Percentiles rank a stretch among this genome's conserved stretches.
These are phyloP conservation scores for Albophoma yamanashiensis DNA, from an alignment of 2,329 filamentous ascomycete genomes.

Conservation along the genomic window DNA sequence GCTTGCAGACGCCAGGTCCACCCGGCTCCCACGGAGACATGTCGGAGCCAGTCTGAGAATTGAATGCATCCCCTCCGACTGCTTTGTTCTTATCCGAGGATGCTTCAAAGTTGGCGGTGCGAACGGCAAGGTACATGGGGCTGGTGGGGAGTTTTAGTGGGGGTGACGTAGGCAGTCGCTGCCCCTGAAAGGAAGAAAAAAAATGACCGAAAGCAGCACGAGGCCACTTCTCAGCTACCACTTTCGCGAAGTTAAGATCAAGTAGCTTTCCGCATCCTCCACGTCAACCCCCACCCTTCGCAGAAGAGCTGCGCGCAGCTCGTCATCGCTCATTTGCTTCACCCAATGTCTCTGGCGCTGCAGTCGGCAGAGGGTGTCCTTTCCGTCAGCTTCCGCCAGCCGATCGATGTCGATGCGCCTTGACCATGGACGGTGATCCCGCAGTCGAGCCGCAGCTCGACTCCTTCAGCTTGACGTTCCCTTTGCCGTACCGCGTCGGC, in stretches of 20 bases:
- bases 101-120: not conserved
- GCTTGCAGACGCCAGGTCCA: too few species aligned
- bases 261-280: not conserved
- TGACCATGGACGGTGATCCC: constrained; percentile 61
- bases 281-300: not conserved
- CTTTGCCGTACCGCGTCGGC: constrained; percentile 81
- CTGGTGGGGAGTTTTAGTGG: not conserved
- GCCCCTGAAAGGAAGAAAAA: not conserved
- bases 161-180: not conserved
- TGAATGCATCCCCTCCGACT: too few species aligned
- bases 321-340: not conserved
- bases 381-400: not conserved
- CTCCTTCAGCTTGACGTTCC: constrained; percentile 76
- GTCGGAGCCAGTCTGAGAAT: too few species aligned
- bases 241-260: too few species aligned
- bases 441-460: constrained; percentile 64
- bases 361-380: not conserved
- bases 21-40: too few species aligned
- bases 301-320: not conserved
- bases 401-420: constrained; percentile 3
- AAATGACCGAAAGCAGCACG: not conserved
- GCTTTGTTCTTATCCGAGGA: too few species aligned
- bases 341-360: not conserved
- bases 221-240: not conserved
- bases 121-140: not conserved